Base-by-base conservation (phyloP, 179 eudicot species). In the Actinidia chinensis region DNA sequence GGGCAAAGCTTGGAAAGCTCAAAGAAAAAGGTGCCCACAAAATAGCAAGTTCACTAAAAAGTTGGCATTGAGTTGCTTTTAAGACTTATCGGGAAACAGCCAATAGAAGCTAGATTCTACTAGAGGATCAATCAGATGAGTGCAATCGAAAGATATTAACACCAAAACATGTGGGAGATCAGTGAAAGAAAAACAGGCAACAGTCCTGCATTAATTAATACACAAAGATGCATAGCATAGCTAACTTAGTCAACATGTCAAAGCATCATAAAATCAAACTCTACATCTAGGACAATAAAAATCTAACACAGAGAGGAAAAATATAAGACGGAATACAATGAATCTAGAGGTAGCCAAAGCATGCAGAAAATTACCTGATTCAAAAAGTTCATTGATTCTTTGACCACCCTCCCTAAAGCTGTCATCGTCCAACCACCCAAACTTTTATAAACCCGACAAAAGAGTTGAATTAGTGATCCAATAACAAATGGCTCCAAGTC, bases 351-450 rank as follows among this genome's bases (percentile, higher is more conserved):
- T 18, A 50, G 33, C 61, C 61, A 51, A 68, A n/a, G 42, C 25
- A 61, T 33, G 23, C 22, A 72, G 42, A 51, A 47, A 4, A 18
- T 80, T 84, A 91, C 98, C 97, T 95, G 98, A 81, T 83, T 95
- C 80, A 95, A 87, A 84, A 95, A 95, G 81, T 83, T 90, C 83
- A 83, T 90, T 18, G 91, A 90, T 77, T 95, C 98, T 80, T 91
- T 89, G 46, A 91, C 98, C 76, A 88, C 86, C n/a, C 33, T 95
- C 98, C 83, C 88, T 90, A 84, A 93, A 91, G 87, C 87, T 91
- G 79, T 95, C 98, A 84, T 95, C 98, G 33, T 91, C 98, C 69
- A 95, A 87, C 98, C 98, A 95, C 50, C 98, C 98, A 84, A 90
- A 95, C 87, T 95, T 95, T n/a, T 77, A 93, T 90, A 79, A n/a